A percentile compares a stretch with the other conserved stretches of the same genome.
Conservation (phyloP, 805 yeast species). For the Metschnikowia lochheadii region DNA sequence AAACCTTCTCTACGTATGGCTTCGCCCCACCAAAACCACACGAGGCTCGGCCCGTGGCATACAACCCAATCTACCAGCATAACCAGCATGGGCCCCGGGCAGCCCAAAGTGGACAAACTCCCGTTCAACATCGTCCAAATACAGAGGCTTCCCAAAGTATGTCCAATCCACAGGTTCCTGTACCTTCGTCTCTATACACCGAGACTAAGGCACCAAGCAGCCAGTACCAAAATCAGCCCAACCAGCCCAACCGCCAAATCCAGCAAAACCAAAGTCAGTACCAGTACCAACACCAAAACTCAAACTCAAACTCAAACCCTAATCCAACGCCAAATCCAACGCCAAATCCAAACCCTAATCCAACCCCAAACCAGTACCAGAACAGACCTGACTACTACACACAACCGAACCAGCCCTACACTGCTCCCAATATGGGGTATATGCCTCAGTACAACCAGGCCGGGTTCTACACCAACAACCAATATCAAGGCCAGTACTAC, state of each 20-base stretch:
- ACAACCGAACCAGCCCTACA: background rate
- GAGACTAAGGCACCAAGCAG: background rate
- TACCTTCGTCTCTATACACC: background rate
- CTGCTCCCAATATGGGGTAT: background rate
- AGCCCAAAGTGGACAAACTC: background rate
- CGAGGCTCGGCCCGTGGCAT: background rate
- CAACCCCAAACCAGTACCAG: background rate
- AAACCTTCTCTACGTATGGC: conserved; percentile 18
- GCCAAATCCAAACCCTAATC: too few relatives aligned
- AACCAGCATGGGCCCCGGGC: background rate
- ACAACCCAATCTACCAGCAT: conserved; percentile 2
- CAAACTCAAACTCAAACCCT: too few relatives aligned
- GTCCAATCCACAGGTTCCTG: background rate
- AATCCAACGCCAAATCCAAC: too few relatives aligned
- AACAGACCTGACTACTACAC: background rate
- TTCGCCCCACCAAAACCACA: conserved; percentile 8
- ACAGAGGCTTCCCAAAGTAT: background rate
- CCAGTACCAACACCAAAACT: too few relatives aligned
- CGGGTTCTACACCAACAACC: background rate
- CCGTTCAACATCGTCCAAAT: too few relatives aligned
- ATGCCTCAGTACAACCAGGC: background rate
- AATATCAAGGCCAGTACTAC: conserved; percentile 3
- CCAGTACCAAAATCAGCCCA: background rate
- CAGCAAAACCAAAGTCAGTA: too few relatives aligned
- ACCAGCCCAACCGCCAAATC: too few relatives aligned